phyloP scores from a whole-genome alignment of 1,284 basidiomycete genomes.

The Tetrapyrgos nigripes region DNA sequence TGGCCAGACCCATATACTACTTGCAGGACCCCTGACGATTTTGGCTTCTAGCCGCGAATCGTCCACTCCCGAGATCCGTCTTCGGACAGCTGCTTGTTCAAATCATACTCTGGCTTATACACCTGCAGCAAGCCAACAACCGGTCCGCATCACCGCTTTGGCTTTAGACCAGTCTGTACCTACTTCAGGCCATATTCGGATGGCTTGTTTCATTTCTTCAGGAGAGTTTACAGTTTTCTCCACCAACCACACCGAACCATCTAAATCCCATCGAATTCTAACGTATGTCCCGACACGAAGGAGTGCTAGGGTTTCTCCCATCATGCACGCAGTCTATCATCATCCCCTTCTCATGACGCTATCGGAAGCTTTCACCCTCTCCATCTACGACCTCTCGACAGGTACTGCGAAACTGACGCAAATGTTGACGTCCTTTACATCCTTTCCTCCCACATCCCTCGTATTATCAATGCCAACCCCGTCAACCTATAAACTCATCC shows the following conservation, averaged over 20 bases:
- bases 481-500: conserved; percentile 69
- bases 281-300: conserved; percentile 54
- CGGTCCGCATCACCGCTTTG: conserved; percentile 59
- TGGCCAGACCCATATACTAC: conserved; percentile 41
- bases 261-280: conserved; percentile 47
- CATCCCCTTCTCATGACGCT: conserved; percentile 78
- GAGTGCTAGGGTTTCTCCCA: conserved; percentile 46
- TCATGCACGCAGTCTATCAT: conserved; percentile 74
- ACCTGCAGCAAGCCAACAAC: conserved; percentile 26
- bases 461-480: conserved; percentile 66
- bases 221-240: conserved; percentile 69
- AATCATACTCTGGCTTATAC: conserved; percentile 37
- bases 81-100: conserved; percentile 18
- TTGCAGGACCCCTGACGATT: conserved; percentile 17
- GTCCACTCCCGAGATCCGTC: conserved; percentile 22
- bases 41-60: conserved; percentile 17
- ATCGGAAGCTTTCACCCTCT: conserved; percentile 68
- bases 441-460: conserved; percentile 74
- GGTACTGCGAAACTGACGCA: conserved; percentile 59
- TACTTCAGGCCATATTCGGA: conserved; percentile 45
- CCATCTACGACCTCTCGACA: conserved; percentile 68
- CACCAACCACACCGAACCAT: conserved; percentile 51
- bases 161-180: conserved; percentile 75
- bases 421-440: conserved; percentile 75
- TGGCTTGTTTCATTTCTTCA: conserved; percentile 69